Base-by-base conservation (phyloP, 192 early-diverging fungal genomes). In the Coemansia biformis region DNA sequence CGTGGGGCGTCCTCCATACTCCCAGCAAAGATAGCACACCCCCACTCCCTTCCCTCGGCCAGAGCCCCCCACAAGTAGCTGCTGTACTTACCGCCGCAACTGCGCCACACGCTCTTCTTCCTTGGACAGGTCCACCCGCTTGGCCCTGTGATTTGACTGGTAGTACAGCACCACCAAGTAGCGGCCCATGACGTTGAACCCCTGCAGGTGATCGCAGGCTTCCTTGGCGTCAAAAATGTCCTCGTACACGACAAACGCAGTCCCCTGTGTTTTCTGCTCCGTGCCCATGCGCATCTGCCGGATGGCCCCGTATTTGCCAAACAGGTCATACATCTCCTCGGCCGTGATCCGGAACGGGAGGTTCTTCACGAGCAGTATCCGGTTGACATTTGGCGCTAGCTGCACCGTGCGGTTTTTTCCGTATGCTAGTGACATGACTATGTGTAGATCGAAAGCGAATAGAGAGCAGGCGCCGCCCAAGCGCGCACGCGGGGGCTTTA, bases 201-300 rank as follows among this genome's bases (percentile, higher is more conserved):
- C 96, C 38, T 86, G 86, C 14, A 99, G 59, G 62, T 96, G 93
- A 45, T 96, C 92, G 60, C 91, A 95, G 0, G 96, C 96, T 14
- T 86, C 86, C 68, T 99, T 99, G 23, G 93, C 91, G 51, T 99
- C 96, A 58, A 89, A 92, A 7, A 98, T 95, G 52, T 98, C 96
- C 55, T 98, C 95, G 53, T 94, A 98, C 1, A 98, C 87, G 16
- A 98, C 96, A 74, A 89, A 98, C 12, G 93, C 96, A 13, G 93
- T 93, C 37, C 96, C 96, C 40, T 81, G 80, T 6, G 96, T 96
- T 52, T 94, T 91, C 24, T 75, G 78, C 8, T 81, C 86, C 28
- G 78, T 88, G 1, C 96, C 93, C 55, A 66, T 71, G 33, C 92
- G 78, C 30, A 98, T 92, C 78, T 98, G 96, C 40, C 96, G 79